Base-by-base conservation (phyloP, 805 yeast species). In the Lipomyces kockii region DNA sequence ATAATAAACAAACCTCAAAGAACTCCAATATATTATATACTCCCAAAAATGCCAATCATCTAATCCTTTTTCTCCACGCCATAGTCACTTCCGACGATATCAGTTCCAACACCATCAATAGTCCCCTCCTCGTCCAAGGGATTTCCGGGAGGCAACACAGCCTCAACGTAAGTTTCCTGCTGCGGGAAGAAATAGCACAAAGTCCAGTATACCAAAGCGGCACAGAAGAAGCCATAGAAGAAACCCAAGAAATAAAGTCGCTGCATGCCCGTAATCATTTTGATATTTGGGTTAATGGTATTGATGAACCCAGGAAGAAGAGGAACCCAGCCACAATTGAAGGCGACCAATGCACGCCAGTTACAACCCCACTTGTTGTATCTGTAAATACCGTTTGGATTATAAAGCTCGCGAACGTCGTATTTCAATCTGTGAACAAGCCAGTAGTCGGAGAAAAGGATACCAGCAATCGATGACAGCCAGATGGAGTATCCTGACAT, bases 401-500 rank as follows among this genome's bases (percentile, higher is more conserved):
- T 49, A 52, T 67, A 68, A 14, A 67, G 55, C 46, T 68, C 61
- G 52, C 46, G 22, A 29, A 67, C 34, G n/a, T 67, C 55, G 17
- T 62, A 58, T 25, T 61, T 58, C 53, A 32, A 25, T 20, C 49
- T 46, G 54, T 61, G 64, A 8, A 61, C 64, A 27, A 61, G 37
- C 57, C 55, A 61, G 54, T 53, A 61, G 20, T 61, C 64, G 6
- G 57, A 61, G 29, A 46, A 37, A 17, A 61, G 46, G 27, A 61
- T 54, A 39, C 64, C 64, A 20, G 65, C 78, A 56, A 82, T 69
- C 5, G 85, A 83, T 2, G 81, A 77, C 63, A 80, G 73, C 71
- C 82, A 77, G n/a, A 80, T 78, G 4, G 80, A 75, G 71, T 79
- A 80, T 4, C 78, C 72, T 0, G 79, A 71, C 76, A 81, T 75